Evolutionary conservation across 208 protist species (phyloP), one percentile per base, ranked within the genome.

Genomic region (Acanthamoeba triangularis): DNA sequence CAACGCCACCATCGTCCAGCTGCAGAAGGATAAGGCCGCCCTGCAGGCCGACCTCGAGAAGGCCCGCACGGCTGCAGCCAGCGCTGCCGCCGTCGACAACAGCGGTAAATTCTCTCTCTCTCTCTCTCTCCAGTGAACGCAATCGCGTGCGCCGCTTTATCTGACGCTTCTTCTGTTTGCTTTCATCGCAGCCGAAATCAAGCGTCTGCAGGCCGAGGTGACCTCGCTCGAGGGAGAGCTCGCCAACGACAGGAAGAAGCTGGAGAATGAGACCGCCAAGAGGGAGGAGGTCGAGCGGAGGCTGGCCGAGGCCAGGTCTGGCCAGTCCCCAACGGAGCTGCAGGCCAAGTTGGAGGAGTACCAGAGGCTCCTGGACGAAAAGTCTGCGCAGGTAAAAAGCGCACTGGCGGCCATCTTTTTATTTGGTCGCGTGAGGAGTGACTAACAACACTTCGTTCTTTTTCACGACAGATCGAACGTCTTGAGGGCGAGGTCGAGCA

Each of bases 401-500:
- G 56, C 56, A 1, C 56, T 18, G 14, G 14, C 14, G 10, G 0
- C 23, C 1, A 13, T 63, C 16, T 13, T 1, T 1, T 54, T 18
- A 54, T 54, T 63, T 63, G 3, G n/a, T n/a, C n/a, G n/a, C n/a
- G 1, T 63, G 56, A 13, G 56, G 6, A 28, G 18, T 63, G 20
- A 63, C 1, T 63, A 67, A 18, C 28, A 18, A 63, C 20, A 7
- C 13, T 63, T 7, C 13, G 20, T 63, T 35, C n/a, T 72, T 28
- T 35, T 37, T 72, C n/a, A 5, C n/a, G 1, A 20, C 54, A 67
- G 54, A 92, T 92, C 85, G 85, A 92, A 44, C 85, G 85, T 33
- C 85, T 92, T 23, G 85, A 92, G 37, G 85, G 59, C 61, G 85
- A 92, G 28, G 85, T 92, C 5, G 85, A 92, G 61, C 85, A 92